Conservation (phyloP, 441 rosid species). For the Breynia disticha region DNA sequence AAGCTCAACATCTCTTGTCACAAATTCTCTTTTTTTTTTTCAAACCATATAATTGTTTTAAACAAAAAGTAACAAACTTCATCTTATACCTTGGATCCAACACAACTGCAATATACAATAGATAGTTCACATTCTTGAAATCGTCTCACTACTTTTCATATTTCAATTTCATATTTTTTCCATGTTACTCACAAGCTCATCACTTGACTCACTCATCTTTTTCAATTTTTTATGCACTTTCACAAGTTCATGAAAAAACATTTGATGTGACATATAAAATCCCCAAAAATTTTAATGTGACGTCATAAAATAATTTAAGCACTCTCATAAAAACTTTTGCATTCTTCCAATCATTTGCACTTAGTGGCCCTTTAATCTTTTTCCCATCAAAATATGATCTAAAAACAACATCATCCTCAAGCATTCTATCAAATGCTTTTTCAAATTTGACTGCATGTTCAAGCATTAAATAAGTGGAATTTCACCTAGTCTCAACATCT, state of each 20-base stretch:
- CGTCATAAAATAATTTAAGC: background rate
- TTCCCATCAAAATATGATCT: background rate
- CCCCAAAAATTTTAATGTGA: background rate
- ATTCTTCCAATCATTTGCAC: background rate
- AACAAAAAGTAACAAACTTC: background rate
- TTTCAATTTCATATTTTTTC: background rate
- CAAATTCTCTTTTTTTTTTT: background rate
- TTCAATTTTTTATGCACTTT: background rate
- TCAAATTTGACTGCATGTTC: constrained; percentile 1
- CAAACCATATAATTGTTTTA: background rate
- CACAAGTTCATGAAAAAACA: background rate
- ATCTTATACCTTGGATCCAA: background rate
- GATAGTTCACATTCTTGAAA: too few species aligned
- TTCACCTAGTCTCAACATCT: constrained; percentile 9
- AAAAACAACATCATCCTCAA: background rate
- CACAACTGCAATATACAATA: background rate
- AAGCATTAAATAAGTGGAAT: constrained; percentile 10
- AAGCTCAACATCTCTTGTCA: background rate
- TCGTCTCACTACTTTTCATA: background rate
- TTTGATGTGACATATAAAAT: background rate
- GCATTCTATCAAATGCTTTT: background rate
- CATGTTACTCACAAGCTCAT: background rate
- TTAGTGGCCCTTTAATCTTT: background rate
- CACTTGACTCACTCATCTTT: background rate
- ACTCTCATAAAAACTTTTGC: background rate